Conservation (phyloP, 371 early-diverging fungal species). For the Apophysomyces variabilis region DNA sequence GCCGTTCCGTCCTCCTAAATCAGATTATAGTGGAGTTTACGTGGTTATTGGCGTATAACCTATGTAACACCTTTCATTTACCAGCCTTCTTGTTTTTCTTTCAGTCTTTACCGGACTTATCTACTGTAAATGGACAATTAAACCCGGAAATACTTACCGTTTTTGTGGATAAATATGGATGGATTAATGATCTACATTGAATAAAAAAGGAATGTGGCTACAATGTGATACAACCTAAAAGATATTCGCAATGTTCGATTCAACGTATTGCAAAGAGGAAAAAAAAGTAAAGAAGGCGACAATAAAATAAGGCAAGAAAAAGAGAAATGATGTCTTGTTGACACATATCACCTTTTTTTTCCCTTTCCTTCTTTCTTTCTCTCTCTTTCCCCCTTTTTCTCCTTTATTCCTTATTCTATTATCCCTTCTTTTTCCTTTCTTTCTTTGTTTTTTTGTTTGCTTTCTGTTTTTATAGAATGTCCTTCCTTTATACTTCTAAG, state of each 20-base stretch:
- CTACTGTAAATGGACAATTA: not conserved
- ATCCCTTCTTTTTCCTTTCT: not conserved
- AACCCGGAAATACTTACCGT: conserved; percentile 7
- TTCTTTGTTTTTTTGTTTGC: too few species aligned
- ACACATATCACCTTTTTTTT: conserved; percentile 9
- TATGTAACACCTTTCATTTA: not conserved
- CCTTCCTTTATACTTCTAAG: conserved; percentile 23
- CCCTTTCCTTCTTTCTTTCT: conserved; percentile 8
- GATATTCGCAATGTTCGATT: conserved; percentile 11
- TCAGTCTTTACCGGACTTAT: not conserved
- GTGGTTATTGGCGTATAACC: not conserved
- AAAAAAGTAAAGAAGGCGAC: too few species aligned
- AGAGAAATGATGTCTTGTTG: conserved; percentile 3
- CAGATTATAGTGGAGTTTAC: not conserved
- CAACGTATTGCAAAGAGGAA: conserved; percentile 3
- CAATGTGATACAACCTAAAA: conserved; percentile 17
- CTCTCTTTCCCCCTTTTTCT: not conserved
- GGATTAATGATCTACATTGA: conserved; percentile 28
- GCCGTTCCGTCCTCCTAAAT: not conserved
- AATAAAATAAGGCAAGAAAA: not conserved
- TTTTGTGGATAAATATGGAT: conserved; percentile 11
- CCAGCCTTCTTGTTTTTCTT: not conserved
- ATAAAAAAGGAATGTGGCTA: conserved; percentile 26
- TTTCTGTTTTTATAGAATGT: conserved; percentile 4
- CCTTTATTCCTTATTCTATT: conserved; percentile 1